Evolutionary conservation across 371 early-diverging fungal species (phyloP).

Genomic region (Mucor plumbeus): DNA sequence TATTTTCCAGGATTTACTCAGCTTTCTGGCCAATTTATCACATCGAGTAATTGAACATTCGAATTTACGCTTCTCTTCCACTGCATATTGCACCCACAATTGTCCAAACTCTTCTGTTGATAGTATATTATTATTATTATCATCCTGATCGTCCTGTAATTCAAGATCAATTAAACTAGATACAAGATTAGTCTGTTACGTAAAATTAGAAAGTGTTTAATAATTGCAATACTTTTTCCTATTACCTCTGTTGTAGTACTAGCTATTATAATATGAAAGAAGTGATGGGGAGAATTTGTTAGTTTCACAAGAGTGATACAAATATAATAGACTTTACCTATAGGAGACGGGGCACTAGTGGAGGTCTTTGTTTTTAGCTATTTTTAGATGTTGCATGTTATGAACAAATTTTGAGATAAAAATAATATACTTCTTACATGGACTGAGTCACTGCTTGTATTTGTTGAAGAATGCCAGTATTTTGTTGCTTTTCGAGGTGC

Average conservation of each 20-base stretch:
- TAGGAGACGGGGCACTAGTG: neutral
- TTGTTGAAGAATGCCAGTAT: neutral
- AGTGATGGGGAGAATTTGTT: neutral
- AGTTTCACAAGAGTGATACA: neutral
- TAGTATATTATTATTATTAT: neutral
- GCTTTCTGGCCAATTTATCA: conserved; percentile 18
- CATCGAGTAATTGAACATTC: conserved; percentile 22
- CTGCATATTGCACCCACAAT: conserved; percentile 31
- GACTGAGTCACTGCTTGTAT: neutral
- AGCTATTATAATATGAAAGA: neutral
- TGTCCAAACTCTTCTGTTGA: conserved; percentile 34
- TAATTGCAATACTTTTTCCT: too few relatives aligned
- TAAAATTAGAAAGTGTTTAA: too few relatives aligned
- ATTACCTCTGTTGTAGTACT: neutral
- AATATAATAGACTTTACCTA: neutral
- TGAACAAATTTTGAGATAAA: neutral
- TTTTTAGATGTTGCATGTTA: conserved; percentile 5
- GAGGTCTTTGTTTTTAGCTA: conserved; percentile 4
- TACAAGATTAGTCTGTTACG: conserved; percentile 9
- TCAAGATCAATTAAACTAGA: conserved; percentile 38
- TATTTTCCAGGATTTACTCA: conserved; percentile 26
- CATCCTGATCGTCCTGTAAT: conserved; percentile 10
- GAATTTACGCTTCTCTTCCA: conserved; percentile 22
- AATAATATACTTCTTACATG: neutral
- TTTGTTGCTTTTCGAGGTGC: neutral